These are phyloP conservation scores for Solanum corneliomulleri DNA, from an alignment of 257 asterid genomes.

Conservation along the genomic window DNA sequence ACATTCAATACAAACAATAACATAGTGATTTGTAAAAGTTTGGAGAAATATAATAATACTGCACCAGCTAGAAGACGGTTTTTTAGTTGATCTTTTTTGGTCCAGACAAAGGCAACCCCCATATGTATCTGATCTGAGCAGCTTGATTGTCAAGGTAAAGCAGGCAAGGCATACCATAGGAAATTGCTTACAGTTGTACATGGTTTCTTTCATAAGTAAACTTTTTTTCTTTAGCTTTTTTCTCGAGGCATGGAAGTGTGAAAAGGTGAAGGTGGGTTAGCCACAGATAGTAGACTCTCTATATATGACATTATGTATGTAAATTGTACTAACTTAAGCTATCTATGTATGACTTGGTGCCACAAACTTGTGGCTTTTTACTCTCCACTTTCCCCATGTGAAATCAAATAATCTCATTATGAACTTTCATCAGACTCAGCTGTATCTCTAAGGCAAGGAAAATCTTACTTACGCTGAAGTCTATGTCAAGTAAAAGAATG, in stretches of 20 bases:
- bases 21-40: not conserved
- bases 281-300: not conserved
- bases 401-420: not conserved
- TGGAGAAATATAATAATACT: not conserved
- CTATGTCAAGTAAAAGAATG: not conserved
- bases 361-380: not conserved
- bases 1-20: constrained; percentile 7
- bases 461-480: not conserved
- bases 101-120: not conserved
- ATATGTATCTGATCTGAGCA: not conserved
- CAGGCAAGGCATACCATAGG: not conserved
- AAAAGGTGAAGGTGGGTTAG: not conserved
- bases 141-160: not conserved
- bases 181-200: not conserved
- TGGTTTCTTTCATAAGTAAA: not conserved
- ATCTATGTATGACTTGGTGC: not conserved
- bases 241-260: not conserved
- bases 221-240: not conserved
- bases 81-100: not conserved
- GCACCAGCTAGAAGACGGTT: not conserved
- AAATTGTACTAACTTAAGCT: not conserved
- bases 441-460: not conserved
- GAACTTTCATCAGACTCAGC: constrained; percentile 13
- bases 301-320: not conserved
- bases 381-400: not conserved